Evolutionary conservation across 2,329 filamentous ascomycete species (phyloP), one percentile per base, ranked within the genome.

Genomic region (Septoria petroselini): DNA sequence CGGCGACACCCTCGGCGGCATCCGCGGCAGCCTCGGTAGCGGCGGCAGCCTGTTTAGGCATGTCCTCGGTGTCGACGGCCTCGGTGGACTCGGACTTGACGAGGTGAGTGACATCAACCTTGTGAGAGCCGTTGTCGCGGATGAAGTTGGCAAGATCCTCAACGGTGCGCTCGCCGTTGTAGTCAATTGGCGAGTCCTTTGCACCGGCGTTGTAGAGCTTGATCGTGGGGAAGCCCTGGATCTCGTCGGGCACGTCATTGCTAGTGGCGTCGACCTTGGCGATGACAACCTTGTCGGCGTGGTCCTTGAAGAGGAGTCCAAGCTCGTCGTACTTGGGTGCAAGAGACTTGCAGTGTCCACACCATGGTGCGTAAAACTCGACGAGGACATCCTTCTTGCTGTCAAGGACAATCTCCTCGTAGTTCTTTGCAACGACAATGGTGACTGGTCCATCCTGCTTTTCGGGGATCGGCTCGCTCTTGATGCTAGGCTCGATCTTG

Each of bases 221-320:
- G 82, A 98, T 96, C 71, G 93, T 98, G 50, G 93, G 93, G 86
- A 98, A 98, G 58, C 93, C 93, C 73, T 88, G 82, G 68, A 98
- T 89, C 76, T 95, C 88, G 73, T 97, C 91, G 51, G 93, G 93
- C 51, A 97, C 88, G 65, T 98, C 93, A 77, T 98, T 98, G 76
- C 76, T 74, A 56, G 93, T 98, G 52, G 93, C 93, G 68, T 98
- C 93, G 62, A 98, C 85, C 85, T 98, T 98, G 74, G 76, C 85
- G 77, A 82, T 82, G 63, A 74, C 80, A 72, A 81, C 38, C 51
- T 83, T 78, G 65, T 77, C 76, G 33, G 70, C 59, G 60, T 74
- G 68, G 21, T 74, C 68, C 58, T 72, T 69, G 70, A 78, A 84
- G 54, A 83, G 70, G 52, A 71, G 68, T 43, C 75, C 82, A 47